Evolutionary conservation across 768 basidiomycete genomes (phyloP).

Genomic region (Russula emetica): DNA sequence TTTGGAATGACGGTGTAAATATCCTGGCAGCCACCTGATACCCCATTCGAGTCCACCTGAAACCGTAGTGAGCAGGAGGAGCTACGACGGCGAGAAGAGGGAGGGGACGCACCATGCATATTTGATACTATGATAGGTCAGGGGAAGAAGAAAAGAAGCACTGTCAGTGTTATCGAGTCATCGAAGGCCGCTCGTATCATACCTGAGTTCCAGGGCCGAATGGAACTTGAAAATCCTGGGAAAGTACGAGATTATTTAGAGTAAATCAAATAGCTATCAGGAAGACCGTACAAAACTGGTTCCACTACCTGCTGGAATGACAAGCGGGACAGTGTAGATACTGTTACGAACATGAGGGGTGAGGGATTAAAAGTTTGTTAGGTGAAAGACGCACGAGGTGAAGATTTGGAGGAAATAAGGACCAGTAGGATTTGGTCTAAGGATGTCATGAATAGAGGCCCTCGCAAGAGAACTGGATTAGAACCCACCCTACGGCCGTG

Average conservation of each 20-base stretch:
- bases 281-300: conserved; percentile 44
- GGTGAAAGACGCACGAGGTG: conserved; percentile 47
- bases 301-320: conserved; percentile 46
- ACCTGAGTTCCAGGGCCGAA: conserved; percentile 56
- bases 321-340: conserved; percentile 48
- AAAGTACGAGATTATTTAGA: conserved; percentile 10
- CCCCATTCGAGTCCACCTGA: conserved; percentile 55
- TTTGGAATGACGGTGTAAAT: conserved; percentile 53
- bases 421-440: conserved; percentile 50
- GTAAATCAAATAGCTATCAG: not conserved
- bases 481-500: conserved; percentile 32
- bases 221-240: conserved; percentile 55
- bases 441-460: conserved; percentile 3
- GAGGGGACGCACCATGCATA: conserved; percentile 52
- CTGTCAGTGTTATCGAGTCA: not conserved
- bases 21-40: conserved; percentile 58
- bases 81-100: not conserved
- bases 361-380: not conserved
- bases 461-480: too few relatives aligned
- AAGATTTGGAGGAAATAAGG: conserved; percentile 61
- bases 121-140: conserved; percentile 52
- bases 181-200: conserved; percentile 18
- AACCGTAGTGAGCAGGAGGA: not conserved
- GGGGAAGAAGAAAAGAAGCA: not conserved
- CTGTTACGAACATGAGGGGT: conserved; percentile 32